Conservation (phyloP, 1,284 basidiomycete genomes). For the Sphagnurus paluster region DNA sequence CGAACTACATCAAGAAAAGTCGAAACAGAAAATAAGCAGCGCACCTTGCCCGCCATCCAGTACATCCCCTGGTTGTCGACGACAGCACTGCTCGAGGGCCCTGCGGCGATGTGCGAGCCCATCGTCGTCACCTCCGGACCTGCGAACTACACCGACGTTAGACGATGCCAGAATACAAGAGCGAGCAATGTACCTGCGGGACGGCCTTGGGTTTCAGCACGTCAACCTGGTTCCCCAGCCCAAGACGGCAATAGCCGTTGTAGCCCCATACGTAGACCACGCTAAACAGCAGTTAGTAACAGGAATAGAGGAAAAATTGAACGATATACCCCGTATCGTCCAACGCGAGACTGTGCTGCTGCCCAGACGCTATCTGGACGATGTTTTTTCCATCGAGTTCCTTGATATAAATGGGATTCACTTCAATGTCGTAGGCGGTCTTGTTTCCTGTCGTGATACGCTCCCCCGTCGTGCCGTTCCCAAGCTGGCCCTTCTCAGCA, state of each 20-base stretch:
- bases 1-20: conserved; percentile 24
- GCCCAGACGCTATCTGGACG: conserved; percentile 80
- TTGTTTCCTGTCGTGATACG: conserved; percentile 85
- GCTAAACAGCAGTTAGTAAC: conserved; percentile 31
- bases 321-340: conserved; percentile 67
- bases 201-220: conserved; percentile 74
- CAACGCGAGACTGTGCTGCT: conserved; percentile 83
- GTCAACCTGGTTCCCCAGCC: conserved; percentile 85
- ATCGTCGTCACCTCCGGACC: conserved; percentile 66
- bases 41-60: conserved; percentile 80
- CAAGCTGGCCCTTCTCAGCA: conserved; percentile 91
- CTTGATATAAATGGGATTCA: conserved; percentile 72
- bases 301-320: background rate
- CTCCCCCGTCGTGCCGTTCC: conserved; percentile 89
- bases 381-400: conserved; percentile 77
- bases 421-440: conserved; percentile 78
- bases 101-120: conserved; percentile 71
- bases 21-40: conserved; percentile 4
- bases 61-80: conserved; percentile 84
- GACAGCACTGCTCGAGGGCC: conserved; percentile 82
- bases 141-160: conserved; percentile 54
- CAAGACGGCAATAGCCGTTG: conserved; percentile 79
- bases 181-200: conserved; percentile 51
- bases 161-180: background rate
- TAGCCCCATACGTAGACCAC: conserved; percentile 87